These are phyloP conservation scores for Aspergillus sp. DNA, from an alignment of 2,329 filamentous ascomycete species.

Conservation along the genomic window DNA sequence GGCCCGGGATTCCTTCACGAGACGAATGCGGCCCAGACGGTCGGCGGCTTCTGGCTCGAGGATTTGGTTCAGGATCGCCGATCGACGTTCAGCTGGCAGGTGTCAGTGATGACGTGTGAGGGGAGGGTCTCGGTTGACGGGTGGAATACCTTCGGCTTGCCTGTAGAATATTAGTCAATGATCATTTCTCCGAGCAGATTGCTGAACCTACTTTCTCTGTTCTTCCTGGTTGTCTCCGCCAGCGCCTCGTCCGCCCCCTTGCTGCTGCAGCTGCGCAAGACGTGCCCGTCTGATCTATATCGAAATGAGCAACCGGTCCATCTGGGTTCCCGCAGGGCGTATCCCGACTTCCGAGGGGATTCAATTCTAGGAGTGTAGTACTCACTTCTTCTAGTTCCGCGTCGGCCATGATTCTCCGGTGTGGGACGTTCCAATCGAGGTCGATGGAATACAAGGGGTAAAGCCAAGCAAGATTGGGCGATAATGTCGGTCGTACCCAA, in stretches of 20 bases:
- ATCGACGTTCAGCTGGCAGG: conserved; percentile 29
- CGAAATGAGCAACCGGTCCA: conserved; percentile 4
- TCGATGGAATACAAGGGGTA: background rate
- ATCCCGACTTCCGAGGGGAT: background rate
- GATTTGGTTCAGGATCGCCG: conserved; percentile 77
- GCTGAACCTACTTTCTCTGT: conserved; percentile 57
- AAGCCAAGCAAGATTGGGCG: background rate
- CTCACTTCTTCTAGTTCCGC: conserved; percentile 62
- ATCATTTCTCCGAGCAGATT: background rate
- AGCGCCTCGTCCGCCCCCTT: conserved; percentile 54
- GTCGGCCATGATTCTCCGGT: conserved; percentile 54
- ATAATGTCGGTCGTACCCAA: background rate
- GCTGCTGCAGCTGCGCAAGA: conserved; percentile 89
- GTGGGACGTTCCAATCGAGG: background rate
- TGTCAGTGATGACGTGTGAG: background rate
- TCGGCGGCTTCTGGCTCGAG: conserved; percentile 91
- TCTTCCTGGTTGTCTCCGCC: conserved; percentile 58
- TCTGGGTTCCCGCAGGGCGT: background rate
- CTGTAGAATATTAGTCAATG: conserved; percentile 13
- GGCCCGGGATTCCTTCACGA: conserved; percentile 91
- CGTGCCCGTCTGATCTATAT: conserved; percentile 83
- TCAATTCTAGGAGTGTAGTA: background rate
- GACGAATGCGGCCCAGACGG: conserved; percentile 85
- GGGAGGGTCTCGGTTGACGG: background rate
- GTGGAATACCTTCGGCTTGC: conserved; percentile 31